Evolutionary conservation across 352 stramenopile genomes (phyloP).

Genomic region (Phytopythium delawarense): DNA sequence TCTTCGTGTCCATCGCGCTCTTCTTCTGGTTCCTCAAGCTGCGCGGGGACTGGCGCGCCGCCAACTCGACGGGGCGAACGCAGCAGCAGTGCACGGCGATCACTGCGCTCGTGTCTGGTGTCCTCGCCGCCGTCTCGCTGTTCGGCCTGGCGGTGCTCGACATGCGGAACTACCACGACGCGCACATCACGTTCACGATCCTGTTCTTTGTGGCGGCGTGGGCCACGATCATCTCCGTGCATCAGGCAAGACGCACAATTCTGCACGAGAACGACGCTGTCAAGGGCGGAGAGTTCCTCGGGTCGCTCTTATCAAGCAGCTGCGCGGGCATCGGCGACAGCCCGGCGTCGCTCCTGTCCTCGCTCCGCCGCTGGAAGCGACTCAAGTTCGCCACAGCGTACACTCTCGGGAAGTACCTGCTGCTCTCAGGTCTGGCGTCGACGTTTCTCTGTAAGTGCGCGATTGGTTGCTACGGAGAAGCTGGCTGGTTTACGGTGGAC

Average conservation of each 20-base stretch:
- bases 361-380: conserved; percentile 46
- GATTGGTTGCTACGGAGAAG: neutral
- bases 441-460: conserved; percentile 58
- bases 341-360: conserved; percentile 4
- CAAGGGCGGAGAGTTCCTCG: neutral
- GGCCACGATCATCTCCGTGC: conserved; percentile 55
- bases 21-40: conserved; percentile 74
- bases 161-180: conserved; percentile 70
- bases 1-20: conserved; percentile 44
- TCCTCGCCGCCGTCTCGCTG: conserved; percentile 38
- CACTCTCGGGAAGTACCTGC: conserved; percentile 40
- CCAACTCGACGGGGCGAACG: neutral
- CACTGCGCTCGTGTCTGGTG: conserved; percentile 19
- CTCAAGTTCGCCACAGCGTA: conserved; percentile 48
- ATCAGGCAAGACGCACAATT: conserved; percentile 41
- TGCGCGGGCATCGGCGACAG: conserved; percentile 2
- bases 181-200: conserved; percentile 68
- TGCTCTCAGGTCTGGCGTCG: conserved; percentile 45
- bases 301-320: conserved; percentile 8
- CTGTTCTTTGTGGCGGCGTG: conserved; percentile 76
- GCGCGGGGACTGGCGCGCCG: conserved; percentile 16
- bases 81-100: conserved; percentile 1
- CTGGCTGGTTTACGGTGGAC: neutral
- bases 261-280: conserved; percentile 26
- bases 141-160: conserved; percentile 67